phyloP scores from a whole-genome alignment of 164 flowering plant genomes.

The Malania oleifera region DNA sequence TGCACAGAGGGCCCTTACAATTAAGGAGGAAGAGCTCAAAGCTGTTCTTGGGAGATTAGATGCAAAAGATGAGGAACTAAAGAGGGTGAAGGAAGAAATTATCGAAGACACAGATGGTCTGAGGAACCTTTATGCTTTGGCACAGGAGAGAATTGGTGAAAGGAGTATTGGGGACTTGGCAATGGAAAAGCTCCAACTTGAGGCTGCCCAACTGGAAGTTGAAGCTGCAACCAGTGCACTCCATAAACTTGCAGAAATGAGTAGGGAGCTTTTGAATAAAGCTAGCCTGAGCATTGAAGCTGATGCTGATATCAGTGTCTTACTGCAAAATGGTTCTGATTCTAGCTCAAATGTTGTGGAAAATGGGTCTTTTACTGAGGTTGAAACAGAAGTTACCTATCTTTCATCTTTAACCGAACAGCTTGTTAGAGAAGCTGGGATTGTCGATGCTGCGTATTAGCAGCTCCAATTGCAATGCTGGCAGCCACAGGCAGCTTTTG shows the following conservation, averaged over 20 bases:
- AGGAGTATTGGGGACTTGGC: slow-evolving; percentile 59
- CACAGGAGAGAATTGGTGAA: slow-evolving; percentile 53
- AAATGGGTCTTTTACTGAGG: slow-evolving; percentile 29
- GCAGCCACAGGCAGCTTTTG: not conserved
- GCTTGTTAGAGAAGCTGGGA: slow-evolving; percentile 60
- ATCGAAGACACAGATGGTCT: slow-evolving; percentile 39
- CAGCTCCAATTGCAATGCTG: not conserved
- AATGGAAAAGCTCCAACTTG: slow-evolving; percentile 72
- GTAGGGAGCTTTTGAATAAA: slow-evolving; percentile 49
- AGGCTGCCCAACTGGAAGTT: slow-evolving; percentile 71
- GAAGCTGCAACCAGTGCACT: slow-evolving; percentile 84
- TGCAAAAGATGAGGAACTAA: slow-evolving; percentile 47
- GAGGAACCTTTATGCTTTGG: slow-evolving; percentile 45
- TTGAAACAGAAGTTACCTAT: slow-evolving; percentile 35
- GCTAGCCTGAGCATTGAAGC: slow-evolving; percentile 34
- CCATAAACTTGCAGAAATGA: slow-evolving; percentile 52
- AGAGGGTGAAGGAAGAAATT: slow-evolving; percentile 41
- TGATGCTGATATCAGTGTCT: slow-evolving; percentile 17
- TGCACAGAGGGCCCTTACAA: slow-evolving; percentile 49
- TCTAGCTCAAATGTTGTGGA: slow-evolving; percentile 1
- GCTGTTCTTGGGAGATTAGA: slow-evolving; percentile 37
- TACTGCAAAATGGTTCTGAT: slow-evolving; percentile 8
- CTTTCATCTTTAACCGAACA: slow-evolving; percentile 59
- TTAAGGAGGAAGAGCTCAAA: slow-evolving; percentile 71
- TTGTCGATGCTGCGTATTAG: slow-evolving; percentile 19